Base-by-base conservation (phyloP, 306 rosid species). In the Sicyos edulis region DNA sequence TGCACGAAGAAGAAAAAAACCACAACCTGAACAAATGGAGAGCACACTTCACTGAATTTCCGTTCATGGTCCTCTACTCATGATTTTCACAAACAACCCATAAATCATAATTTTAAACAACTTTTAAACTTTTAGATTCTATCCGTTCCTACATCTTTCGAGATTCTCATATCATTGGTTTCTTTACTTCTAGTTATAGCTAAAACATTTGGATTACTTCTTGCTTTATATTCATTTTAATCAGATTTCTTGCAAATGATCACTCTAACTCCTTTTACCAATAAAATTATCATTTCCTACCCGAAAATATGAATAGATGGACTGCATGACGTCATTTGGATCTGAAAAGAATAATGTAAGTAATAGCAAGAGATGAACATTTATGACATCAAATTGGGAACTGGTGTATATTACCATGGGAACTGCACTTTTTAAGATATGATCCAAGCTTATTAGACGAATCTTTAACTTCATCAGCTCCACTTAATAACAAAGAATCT, bases 391-490 rank as follows among this genome's bases (percentile, higher is more conserved):
- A 19, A 44, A 42, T n/a, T 12, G 34, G 54, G 17, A 26, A 24
- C 71, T 40, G 15, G 16, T 63, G 26, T 63, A 65, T 52, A 72
- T 74, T 83, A 93, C 97, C 97, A 82, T 90, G 80, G 74, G 88
- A 83, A 52, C 60, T 58, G 80, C 85, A 78, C 80, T 76, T 87
- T 34, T 77, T 71, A 76, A 82, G 79, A 78, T 82, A 71, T 20
- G 85, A 79, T 57, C 83, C 86, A 72, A 75, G 85, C 82, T 83
- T 84, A 32, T 87, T 89, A 32, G 85, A 78, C 52, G 73, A 55
- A 63, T 83, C 90, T 71, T 79, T 87, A 71, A 80, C 76, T 65
- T 84, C 86, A 62, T 87, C 86, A 78, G 69, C 80, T 57, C 86
- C 87, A 77, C 69, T 76, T 29, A 22, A 56, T 75, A 71, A 72